phyloP scores from a whole-genome alignment of 2,329 filamentous ascomycete genomes.

The Talaromyces sp. region DNA sequence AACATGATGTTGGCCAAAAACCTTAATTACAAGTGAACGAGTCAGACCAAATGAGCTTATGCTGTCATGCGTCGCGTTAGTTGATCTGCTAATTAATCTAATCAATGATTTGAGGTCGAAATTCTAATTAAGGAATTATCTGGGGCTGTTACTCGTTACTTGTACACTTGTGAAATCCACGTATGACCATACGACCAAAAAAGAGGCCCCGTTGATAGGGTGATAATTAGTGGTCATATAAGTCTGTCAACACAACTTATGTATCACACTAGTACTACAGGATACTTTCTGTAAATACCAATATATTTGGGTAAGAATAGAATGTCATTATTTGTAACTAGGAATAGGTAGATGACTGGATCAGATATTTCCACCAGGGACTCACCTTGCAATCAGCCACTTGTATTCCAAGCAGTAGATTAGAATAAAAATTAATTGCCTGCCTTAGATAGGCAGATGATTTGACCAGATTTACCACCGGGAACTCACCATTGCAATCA shows the following conservation, averaged over 20 bases:
- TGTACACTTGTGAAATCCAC: no score
- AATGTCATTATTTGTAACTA: not conserved
- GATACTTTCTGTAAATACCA: not conserved
- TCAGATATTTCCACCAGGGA: not conserved
- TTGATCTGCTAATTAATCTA: no score
- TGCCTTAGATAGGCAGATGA: not conserved
- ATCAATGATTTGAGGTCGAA: no score
- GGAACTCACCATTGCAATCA: not conserved
- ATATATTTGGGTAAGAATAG: not conserved
- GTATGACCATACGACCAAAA: no score
- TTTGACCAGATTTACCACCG: not conserved
- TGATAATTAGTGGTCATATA: no score
- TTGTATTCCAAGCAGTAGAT: not conserved
- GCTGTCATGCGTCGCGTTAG: not conserved
- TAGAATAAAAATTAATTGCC: not conserved
- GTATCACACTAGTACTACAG: not conserved
- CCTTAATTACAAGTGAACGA: not conserved
- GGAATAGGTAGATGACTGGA: not conserved
- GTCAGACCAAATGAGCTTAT: not conserved
- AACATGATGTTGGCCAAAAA: not conserved
- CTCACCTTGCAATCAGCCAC: not conserved
- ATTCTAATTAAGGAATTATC: not conserved
- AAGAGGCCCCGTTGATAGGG: no score
- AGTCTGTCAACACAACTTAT: not conserved
- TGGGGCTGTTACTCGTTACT: not conserved